phyloP scores from a whole-genome alignment of 2,329 filamentous ascomycete species.

The Hansfordia pulvinata region DNA sequence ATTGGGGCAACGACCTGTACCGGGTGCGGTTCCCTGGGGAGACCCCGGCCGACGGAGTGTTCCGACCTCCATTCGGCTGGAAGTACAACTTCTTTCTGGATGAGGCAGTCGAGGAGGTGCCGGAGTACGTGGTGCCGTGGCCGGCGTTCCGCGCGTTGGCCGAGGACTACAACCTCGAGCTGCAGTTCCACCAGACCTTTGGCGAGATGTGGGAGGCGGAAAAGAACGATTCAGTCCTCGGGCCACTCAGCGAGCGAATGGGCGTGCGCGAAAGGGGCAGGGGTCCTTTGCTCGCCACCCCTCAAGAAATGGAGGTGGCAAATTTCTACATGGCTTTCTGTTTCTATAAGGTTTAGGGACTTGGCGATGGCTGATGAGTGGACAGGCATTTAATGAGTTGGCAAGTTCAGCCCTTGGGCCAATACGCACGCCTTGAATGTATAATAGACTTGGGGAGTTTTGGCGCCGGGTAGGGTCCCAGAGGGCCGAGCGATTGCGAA shows the following conservation, averaged over 20 bases:
- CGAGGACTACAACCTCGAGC: slow-evolving; percentile 90
- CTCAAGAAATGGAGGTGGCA: slow-evolving; percentile 86
- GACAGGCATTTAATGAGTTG: no score
- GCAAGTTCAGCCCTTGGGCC: no score
- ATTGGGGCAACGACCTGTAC: slow-evolving; percentile 93
- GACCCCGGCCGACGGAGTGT: slow-evolving; percentile 75
- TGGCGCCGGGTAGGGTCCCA: no score
- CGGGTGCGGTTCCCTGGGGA: slow-evolving; percentile 74
- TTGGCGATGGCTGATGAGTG: no score
- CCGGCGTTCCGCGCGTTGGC: slow-evolving; percentile 91
- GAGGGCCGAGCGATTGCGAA: no score
- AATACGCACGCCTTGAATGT: no score
- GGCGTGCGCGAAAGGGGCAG: slow-evolving; percentile 64
- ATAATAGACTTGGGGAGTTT: no score
- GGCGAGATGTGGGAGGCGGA: slow-evolving; percentile 84
- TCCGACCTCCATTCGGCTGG: slow-evolving; percentile 92
- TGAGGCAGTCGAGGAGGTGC: slow-evolving; percentile 90
- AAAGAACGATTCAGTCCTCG: slow-evolving; percentile 70
- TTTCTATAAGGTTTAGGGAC: slow-evolving; percentile 90
- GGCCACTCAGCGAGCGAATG: slow-evolving; percentile 89
- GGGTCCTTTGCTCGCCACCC: slow-evolving; percentile 55
- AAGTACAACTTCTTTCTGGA: slow-evolving; percentile 95
- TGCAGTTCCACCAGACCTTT: slow-evolving; percentile 89
- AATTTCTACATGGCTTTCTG: slow-evolving; percentile 90
- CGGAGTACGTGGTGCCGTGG: slow-evolving; percentile 97